Base-by-base conservation (phyloP, 73 alveolate genomes). In the Paramecium sexaurelia region DNA sequence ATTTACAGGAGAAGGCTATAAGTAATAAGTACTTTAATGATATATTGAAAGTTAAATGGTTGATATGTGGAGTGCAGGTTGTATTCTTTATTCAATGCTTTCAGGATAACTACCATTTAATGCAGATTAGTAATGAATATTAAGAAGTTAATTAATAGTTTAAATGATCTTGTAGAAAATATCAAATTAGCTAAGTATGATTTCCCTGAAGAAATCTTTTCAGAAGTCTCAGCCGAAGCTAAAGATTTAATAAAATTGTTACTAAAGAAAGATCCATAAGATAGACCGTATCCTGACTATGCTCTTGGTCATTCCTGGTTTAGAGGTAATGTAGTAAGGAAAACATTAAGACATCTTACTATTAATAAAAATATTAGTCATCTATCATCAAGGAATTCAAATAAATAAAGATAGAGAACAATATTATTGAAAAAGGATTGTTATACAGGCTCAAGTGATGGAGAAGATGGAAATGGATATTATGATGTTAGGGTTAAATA, bases 11-110 rank as follows among this genome's bases (percentile, higher is more conserved):
- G 94, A 88, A 36, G 94, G 87, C 6, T 88, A 88, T 71, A 82
- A 88, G 69, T 69, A 88, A 68, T 68, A 51, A 36, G 35, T 71
- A 71, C 56, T 71, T 33, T 36, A 45, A 56, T 29, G 55, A 88
- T 39, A 68, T 88, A 39, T 40, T 55, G 45, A 27, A 86, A 68
- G 94, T 55, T 88, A 88, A 69, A 82, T 88, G 94, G 94, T 69
- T 68, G 94, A 88, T 69, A 88, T 88, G 94, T 88, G 94, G 94
- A 88, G 94, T 88, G 94, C 94, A 27, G 94, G 94, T 11, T 75
- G 91, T 24, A 82, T 88, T 33, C 55, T 88, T 9, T 88, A 88
- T 68, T 36, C 91, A 9, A 88, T 88, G 94, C 55, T 88, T 9
- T 56, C 91, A 1, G 94, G 94, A 19, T 88, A 88, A 24, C 27